phyloP scores from a whole-genome alignment of 2,329 filamentous ascomycete genomes.

The Phymatotrichopsis omnivora region DNA sequence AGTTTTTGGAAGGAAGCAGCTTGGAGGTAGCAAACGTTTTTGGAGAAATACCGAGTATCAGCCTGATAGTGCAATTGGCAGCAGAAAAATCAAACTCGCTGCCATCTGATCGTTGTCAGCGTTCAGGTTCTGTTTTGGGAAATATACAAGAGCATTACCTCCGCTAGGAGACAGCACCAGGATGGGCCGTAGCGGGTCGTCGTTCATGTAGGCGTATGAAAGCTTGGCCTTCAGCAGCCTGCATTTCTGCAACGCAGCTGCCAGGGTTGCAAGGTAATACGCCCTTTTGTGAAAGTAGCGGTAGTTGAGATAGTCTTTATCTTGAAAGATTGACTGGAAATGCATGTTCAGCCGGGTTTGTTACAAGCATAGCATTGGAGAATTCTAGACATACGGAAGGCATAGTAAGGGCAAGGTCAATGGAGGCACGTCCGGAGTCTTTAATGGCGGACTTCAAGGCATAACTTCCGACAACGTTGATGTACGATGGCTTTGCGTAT shows the following conservation, averaged over 20 bases:
- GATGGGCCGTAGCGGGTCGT: conserved; percentile 67
- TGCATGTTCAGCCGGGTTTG: conserved; percentile 16
- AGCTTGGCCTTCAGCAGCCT: conserved; percentile 43
- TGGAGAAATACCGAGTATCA: conserved; percentile 64
- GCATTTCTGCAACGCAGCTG: conserved; percentile 54
- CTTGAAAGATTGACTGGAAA: conserved; percentile 60
- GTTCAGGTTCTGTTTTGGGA: conserved; percentile 32
- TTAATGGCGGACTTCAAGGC: conserved; percentile 63
- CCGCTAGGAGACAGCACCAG: conserved; percentile 39
- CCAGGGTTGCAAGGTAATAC: conserved; percentile 78
- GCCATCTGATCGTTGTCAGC: conserved; percentile 28
- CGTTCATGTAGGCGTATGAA: conserved; percentile 56
- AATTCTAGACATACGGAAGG: conserved; percentile 40
- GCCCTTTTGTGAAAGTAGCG: conserved; percentile 91
- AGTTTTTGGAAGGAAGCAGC: conserved; percentile 58
- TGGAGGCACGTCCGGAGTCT: conserved; percentile 46
- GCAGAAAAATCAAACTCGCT: conserved; percentile 35
- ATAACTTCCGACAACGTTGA: conserved; percentile 87
- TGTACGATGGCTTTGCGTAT: conserved; percentile 62
- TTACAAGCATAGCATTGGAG: neutral
- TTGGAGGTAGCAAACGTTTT: conserved; percentile 61
- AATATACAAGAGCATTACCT: conserved; percentile 22
- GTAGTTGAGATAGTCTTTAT: conserved; percentile 88
- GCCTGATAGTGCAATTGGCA: conserved; percentile 52
- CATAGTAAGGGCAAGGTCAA: conserved; percentile 85